These are phyloP conservation scores for Drechslera avenae DNA, from an alignment of 2,329 filamentous ascomycete species.

Conservation along the genomic window DNA sequence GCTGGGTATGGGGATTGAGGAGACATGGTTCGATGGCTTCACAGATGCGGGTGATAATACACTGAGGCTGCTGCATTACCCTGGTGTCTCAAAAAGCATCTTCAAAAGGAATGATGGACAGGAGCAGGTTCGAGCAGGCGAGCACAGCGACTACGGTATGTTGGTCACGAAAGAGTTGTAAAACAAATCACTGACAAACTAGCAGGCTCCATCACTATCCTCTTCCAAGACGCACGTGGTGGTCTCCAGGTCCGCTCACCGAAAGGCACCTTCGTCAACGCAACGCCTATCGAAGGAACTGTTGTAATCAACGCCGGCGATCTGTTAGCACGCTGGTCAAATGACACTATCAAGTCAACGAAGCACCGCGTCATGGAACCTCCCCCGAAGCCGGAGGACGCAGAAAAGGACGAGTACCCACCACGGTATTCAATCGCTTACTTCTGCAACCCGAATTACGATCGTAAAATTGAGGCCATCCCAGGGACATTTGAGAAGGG, in stretches of 20 bases:
- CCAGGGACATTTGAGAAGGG: constrained; percentile 76
- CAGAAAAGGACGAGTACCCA: constrained; percentile 65
- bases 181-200: constrained; percentile 10
- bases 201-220: constrained; percentile 48
- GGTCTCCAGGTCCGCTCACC: constrained; percentile 70
- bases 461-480: constrained; percentile 76
- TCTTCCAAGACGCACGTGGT: constrained; percentile 60
- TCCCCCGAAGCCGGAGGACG: constrained; percentile 56
- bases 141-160: constrained; percentile 70
- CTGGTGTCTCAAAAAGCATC: constrained; percentile 66
- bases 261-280: constrained; percentile 78
- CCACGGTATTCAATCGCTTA: constrained; percentile 85
- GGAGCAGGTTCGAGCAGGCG: constrained; percentile 77
- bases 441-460: constrained; percentile 86
- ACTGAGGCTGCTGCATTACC: constrained; percentile 78
- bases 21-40: constrained; percentile 76
- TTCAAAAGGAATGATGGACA: constrained; percentile 70
- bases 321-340: constrained; percentile 84
- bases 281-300: constrained; percentile 78
- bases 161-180: fast-evolving
- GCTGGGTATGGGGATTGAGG: constrained; percentile 74
- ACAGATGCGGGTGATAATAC: constrained; percentile 61
- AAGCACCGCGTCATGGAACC: constrained; percentile 90
- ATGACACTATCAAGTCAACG: constrained; percentile 88
- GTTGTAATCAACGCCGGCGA: constrained; percentile 92